Conservation (phyloP, 2,329 filamentous ascomycete genomes). For the Knufia fluminis region DNA sequence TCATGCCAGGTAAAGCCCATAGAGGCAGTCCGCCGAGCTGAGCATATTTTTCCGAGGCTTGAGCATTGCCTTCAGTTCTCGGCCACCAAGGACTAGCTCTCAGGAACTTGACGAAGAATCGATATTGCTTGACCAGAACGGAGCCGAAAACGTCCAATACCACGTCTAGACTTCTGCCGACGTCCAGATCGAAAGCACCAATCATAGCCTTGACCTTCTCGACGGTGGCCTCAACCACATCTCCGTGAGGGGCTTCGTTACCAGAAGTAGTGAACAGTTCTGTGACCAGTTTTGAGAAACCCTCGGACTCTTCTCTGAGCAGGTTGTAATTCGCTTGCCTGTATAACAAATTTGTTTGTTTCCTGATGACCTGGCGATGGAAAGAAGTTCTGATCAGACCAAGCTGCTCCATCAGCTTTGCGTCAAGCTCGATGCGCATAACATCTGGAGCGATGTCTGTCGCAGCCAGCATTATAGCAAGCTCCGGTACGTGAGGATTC, state of each 20-base stretch:
- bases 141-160: slow-evolving; percentile 92
- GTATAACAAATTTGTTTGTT: slow-evolving; percentile 87
- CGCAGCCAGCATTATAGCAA: slow-evolving; percentile 61
- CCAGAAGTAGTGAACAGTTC: slow-evolving; percentile 87
- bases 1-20: slow-evolving; percentile 71
- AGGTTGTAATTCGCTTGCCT: slow-evolving; percentile 96
- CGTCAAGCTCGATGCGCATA: slow-evolving; percentile 78
- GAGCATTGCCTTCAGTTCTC: slow-evolving; percentile 41
- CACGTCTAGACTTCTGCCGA: slow-evolving; percentile 87
- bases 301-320: slow-evolving; percentile 88
- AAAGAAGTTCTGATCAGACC: slow-evolving; percentile 82
- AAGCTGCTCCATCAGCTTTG: slow-evolving; percentile 61
- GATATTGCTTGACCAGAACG: slow-evolving; percentile 81
- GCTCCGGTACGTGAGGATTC: slow-evolving; percentile 39
- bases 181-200: slow-evolving; percentile 92
- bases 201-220: slow-evolving; percentile 90
- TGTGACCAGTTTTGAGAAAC: slow-evolving; percentile 90
- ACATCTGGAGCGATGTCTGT: slow-evolving; percentile 62
- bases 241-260: slow-evolving; percentile 61
- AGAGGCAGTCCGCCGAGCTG: slow-evolving; percentile 59
- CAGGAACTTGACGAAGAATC: slow-evolving; percentile 90
- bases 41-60: slow-evolving; percentile 26
- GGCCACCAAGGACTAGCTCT: slow-evolving; percentile 97
- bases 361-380: slow-evolving; percentile 69
- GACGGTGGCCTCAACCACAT: slow-evolving; percentile 75